phyloP scores from a whole-genome alignment of 192 early-diverging fungal species.

The Pilaira anomala region DNA sequence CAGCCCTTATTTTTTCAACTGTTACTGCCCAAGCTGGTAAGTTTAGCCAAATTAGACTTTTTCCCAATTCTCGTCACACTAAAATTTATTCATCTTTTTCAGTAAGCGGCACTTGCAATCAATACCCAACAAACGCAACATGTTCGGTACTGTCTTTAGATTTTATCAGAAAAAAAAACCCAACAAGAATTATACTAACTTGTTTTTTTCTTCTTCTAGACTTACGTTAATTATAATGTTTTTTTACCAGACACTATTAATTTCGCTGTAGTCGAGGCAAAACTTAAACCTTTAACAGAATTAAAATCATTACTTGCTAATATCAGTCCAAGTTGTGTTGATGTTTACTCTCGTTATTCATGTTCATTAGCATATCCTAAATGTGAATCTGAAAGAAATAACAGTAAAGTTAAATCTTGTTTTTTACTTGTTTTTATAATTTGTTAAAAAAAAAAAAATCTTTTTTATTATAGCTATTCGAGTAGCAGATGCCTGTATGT shows the following conservation, averaged over 20 bases:
- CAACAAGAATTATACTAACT: background rate
- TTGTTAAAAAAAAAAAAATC: too few species aligned
- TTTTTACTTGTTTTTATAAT: too few species aligned
- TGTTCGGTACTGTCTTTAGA: background rate
- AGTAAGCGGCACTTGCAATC: background rate
- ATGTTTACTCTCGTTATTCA: slow-evolving; percentile 10
- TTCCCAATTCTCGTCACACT: too few species aligned
- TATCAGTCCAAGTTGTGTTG: slow-evolving; percentile 8
- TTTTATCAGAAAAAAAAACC: background rate
- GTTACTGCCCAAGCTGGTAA: too few species aligned
- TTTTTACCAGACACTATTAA: background rate
- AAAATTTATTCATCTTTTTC: background rate
- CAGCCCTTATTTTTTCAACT: too few species aligned
- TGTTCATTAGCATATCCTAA: slow-evolving; percentile 6
- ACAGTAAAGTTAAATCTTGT: background rate
- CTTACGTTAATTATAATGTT: slow-evolving; percentile 8
- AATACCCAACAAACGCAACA: background rate
- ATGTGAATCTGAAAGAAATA: background rate
- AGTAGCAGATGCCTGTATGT: too few species aligned
- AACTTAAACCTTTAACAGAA: background rate
- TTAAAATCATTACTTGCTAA: background rate
- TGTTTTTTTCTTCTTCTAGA: background rate
- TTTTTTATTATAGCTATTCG: too few species aligned
- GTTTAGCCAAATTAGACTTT: too few species aligned
- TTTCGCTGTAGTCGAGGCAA: background rate